Evolutionary conservation across 192 early-diverging fungal genomes (phyloP).

Genomic region (Glomus cerebriforme): DNA sequence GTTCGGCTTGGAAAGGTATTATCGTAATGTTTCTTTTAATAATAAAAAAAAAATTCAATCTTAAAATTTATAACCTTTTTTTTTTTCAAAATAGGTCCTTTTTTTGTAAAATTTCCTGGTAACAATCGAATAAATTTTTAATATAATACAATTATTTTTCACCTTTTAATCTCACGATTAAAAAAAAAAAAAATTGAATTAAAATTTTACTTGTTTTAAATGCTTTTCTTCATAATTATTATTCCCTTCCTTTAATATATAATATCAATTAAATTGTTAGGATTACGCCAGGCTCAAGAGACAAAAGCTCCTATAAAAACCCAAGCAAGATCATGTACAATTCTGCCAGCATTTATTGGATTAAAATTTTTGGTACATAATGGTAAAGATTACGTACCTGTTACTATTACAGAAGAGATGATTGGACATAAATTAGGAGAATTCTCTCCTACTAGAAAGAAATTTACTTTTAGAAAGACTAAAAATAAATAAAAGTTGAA

Average conservation of each 20-base stretch:
- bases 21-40: background rate
- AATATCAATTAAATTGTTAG: slow-evolving; percentile 43
- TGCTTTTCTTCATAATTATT: background rate
- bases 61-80: background rate
- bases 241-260: background rate
- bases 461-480: slow-evolving; percentile 77
- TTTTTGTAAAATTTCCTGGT: slow-evolving; percentile 20
- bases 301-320: slow-evolving; percentile 69
- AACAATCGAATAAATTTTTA: background rate
- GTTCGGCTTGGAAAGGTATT: slow-evolving; percentile 9
- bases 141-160: too few relatives aligned
- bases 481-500: slow-evolving; percentile 77
- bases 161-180: too few relatives aligned
- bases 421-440: slow-evolving; percentile 94
- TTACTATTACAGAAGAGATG: slow-evolving; percentile 89
- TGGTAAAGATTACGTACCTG: slow-evolving; percentile 85
- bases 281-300: slow-evolving; percentile 61
- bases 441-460: slow-evolving; percentile 87
- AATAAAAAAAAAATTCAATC: background rate
- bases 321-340: slow-evolving; percentile 80
- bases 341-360: slow-evolving; percentile 88
- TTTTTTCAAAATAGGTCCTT: slow-evolving; percentile 9
- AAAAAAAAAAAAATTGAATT: too few relatives aligned
- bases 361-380: slow-evolving; percentile 91
- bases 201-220: too few relatives aligned